Percentiles rank a stretch among this genome's conserved stretches.
phyloP scores from a whole-genome alignment of 371 early-diverging fungal species.

The Apophysomyces sp. region DNA sequence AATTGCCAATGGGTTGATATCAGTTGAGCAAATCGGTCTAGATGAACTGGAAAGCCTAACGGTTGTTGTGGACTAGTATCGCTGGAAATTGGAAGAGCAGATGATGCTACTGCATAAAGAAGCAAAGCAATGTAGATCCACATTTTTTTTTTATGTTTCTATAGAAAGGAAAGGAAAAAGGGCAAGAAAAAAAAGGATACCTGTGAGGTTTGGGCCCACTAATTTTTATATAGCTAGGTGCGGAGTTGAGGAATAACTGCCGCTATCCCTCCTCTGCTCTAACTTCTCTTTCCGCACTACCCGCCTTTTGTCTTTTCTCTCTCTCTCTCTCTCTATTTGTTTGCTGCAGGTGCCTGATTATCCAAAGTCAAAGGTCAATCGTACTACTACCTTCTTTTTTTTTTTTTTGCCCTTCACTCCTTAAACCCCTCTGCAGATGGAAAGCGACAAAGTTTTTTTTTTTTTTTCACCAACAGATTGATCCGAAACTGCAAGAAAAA shows the following conservation, averaged over 20 bases:
- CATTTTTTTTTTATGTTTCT: background rate
- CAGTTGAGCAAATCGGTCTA: conserved; percentile 39
- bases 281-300: background rate
- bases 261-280: background rate
- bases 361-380: background rate
- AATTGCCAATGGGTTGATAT: conserved; percentile 44
- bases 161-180: background rate
- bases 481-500: background rate
- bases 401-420: too few species aligned
- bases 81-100: background rate
- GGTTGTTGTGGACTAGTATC: background rate
- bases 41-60: conserved; percentile 8
- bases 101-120: background rate
- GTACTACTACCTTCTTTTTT: background rate
- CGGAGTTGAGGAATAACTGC: background rate
- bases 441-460: background rate
- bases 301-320: background rate
- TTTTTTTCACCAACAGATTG: background rate
- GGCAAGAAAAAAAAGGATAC: background rate
- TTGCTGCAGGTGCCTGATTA: background rate
- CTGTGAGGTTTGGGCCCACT: background rate
- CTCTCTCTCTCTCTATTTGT: background rate
- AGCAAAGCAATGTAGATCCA: background rate
- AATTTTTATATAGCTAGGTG: background rate
- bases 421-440: background rate